Evolutionary conservation across 768 basidiomycete genomes (phyloP).

Genomic region (Amyloporia xantha): DNA sequence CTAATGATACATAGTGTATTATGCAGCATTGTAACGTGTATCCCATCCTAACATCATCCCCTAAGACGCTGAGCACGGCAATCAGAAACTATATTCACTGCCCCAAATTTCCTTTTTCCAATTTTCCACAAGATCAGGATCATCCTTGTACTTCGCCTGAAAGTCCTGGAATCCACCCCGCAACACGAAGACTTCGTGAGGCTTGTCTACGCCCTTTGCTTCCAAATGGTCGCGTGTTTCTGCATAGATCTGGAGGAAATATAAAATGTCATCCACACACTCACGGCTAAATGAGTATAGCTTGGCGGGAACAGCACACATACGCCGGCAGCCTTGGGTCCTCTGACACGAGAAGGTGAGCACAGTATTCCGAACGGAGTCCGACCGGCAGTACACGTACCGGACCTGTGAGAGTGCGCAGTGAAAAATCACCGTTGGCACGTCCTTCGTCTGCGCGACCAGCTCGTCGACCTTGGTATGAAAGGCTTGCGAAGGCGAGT

Average conservation of each 20-base stretch:
- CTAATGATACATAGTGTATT: neutral
- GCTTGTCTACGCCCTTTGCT: slow-evolving; percentile 33
- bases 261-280: neutral
- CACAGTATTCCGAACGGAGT: slow-evolving; percentile 2
- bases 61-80: neutral
- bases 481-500: slow-evolving; percentile 60
- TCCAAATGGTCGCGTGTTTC: slow-evolving; percentile 47
- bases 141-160: slow-evolving; percentile 66
- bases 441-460: slow-evolving; percentile 50
- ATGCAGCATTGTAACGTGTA: neutral
- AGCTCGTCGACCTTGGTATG: slow-evolving; percentile 49
- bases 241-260: slow-evolving; percentile 50
- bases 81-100: slow-evolving; percentile 19
- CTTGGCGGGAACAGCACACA: slow-evolving; percentile 25
- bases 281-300: neutral
- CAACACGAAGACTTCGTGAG: slow-evolving; percentile 59
- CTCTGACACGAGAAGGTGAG: slow-evolving; percentile 34
- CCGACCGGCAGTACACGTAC: slow-evolving; percentile 33
- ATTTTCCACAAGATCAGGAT: slow-evolving; percentile 67
- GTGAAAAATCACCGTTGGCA: slow-evolving; percentile 69
- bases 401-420: slow-evolving; percentile 72
- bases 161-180: slow-evolving; percentile 69
- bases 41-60: neutral
- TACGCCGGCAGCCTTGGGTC: slow-evolving; percentile 74
- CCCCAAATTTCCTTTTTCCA: slow-evolving; percentile 68